Percentiles rank a stretch among this genome's conserved stretches.
Evolutionary conservation across 768 basidiomycete species (phyloP).

Genomic region (Rubroboletus satanas): DNA sequence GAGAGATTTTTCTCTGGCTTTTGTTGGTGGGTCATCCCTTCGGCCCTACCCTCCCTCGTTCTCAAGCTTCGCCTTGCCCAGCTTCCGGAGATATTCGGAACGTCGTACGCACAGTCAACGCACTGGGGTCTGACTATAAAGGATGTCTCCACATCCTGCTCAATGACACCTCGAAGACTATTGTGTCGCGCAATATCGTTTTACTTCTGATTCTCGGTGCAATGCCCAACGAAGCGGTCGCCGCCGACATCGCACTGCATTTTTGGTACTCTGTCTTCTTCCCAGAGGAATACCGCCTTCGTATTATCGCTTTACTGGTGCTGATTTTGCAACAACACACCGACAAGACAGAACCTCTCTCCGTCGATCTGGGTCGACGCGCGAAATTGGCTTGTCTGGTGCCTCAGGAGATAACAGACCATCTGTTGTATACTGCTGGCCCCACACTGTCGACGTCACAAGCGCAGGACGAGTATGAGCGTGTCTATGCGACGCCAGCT

Average conservation of each 20-base stretch:
- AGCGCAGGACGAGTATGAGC: slow-evolving; percentile 30
- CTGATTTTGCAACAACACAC: slow-evolving; percentile 10
- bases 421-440: slow-evolving; percentile 28
- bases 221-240: slow-evolving; percentile 28
- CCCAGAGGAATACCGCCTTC: slow-evolving; percentile 29
- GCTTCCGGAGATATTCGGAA: slow-evolving; percentile 49
- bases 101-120: slow-evolving; percentile 40
- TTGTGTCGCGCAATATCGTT: slow-evolving; percentile 38
- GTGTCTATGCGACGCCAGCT: slow-evolving; percentile 31
- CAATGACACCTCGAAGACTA: slow-evolving; percentile 36
- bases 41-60: background rate
- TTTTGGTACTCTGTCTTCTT: slow-evolving; percentile 45
- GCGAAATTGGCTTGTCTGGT: slow-evolving; percentile 22
- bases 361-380: slow-evolving; percentile 8
- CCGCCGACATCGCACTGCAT: slow-evolving; percentile 44
- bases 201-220: slow-evolving; percentile 39
- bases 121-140: slow-evolving; percentile 36
- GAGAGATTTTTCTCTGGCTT: slow-evolving; percentile 22
- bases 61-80: slow-evolving; percentile 1
- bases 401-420: slow-evolving; percentile 24
- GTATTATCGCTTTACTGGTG: slow-evolving; percentile 18
- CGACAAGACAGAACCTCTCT: slow-evolving; percentile 14
- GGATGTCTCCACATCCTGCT: slow-evolving; percentile 39
- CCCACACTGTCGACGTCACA: slow-evolving; percentile 15
- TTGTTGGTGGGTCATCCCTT: slow-evolving; percentile 13